phyloP scores from a whole-genome alignment of 2,329 filamentous ascomycete genomes.

The Elsinoe arachidis region DNA sequence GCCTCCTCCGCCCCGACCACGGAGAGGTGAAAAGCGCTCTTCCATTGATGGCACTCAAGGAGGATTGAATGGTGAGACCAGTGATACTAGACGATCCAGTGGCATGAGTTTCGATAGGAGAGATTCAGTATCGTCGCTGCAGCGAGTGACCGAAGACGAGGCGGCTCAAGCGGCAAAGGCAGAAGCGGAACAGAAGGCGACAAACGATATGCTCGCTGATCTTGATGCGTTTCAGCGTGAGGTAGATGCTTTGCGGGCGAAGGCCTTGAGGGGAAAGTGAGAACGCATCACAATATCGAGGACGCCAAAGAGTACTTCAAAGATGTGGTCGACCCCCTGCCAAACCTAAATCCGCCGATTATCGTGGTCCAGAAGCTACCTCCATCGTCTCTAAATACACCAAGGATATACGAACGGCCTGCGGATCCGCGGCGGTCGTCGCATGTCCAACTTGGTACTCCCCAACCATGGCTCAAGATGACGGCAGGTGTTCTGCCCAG shows the following conservation, averaged over 20 bases:
- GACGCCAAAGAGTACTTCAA: not conserved
- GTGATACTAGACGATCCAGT: conserved; percentile 3
- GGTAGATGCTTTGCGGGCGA: conserved; percentile 14
- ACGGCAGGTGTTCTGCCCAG: no score
- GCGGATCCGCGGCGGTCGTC: no score
- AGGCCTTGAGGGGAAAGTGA: conserved; percentile 10
- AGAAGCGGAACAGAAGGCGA: not conserved
- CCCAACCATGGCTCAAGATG: no score
- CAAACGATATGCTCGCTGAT: conserved; percentile 12
- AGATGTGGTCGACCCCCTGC: no score
- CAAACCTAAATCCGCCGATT: no score
- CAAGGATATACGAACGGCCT: no score
- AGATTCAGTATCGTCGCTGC: conserved; percentile 9
- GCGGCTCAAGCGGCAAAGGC: not conserved
- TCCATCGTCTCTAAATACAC: no score
- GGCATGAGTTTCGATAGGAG: conserved; percentile 10
- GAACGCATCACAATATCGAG: not conserved
- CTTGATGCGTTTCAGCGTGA: conserved; percentile 14
- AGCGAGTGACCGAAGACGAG: conserved; percentile 8
- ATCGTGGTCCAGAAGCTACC: no score
- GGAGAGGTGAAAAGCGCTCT: not conserved
- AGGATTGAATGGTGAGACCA: not conserved
- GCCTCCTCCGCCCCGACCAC: conserved; percentile 5
- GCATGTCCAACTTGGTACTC: no score
- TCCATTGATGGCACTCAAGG: not conserved